These are phyloP conservation scores for Aspergillus transmontanensis DNA, from an alignment of 2,329 filamentous ascomycete species.

Conservation along the genomic window DNA sequence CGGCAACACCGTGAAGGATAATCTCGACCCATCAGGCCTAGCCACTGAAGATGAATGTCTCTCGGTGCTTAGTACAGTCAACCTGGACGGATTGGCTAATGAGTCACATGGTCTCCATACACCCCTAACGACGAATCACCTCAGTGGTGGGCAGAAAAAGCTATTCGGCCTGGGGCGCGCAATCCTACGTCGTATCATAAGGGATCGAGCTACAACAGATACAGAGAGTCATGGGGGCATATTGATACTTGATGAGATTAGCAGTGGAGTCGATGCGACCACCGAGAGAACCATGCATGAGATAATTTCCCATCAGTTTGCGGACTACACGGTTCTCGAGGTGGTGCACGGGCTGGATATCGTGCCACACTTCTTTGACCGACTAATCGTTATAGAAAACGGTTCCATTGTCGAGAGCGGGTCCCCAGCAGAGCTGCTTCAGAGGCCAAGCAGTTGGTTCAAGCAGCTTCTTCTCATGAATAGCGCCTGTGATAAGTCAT, in stretches of 20 bases:
- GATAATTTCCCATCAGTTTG: background rate
- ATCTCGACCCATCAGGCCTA: no score
- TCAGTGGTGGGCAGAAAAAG: no score
- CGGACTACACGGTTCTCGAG: background rate
- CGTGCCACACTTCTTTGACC: background rate
- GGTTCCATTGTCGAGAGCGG: background rate
- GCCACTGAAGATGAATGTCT: no score
- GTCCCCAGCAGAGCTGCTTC: background rate
- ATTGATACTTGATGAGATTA: background rate
- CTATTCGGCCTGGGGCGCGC: no score
- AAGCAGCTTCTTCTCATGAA: no score
- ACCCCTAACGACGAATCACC: no score
- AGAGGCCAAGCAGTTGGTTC: no score
- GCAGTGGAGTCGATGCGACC: background rate
- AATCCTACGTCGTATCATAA: background rate
- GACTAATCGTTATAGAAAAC: background rate
- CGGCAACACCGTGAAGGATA: no score
- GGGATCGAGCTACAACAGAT: background rate
- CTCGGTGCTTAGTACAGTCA: no score
- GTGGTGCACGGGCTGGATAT: background rate
- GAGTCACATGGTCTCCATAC: no score
- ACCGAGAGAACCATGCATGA: background rate
- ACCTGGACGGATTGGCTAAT: no score
- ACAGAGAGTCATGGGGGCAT: background rate
- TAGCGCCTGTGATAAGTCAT: no score